Base-by-base conservation (phyloP, 2,329 filamentous ascomycete species). In the Dendrostoma leiphaemia region DNA sequence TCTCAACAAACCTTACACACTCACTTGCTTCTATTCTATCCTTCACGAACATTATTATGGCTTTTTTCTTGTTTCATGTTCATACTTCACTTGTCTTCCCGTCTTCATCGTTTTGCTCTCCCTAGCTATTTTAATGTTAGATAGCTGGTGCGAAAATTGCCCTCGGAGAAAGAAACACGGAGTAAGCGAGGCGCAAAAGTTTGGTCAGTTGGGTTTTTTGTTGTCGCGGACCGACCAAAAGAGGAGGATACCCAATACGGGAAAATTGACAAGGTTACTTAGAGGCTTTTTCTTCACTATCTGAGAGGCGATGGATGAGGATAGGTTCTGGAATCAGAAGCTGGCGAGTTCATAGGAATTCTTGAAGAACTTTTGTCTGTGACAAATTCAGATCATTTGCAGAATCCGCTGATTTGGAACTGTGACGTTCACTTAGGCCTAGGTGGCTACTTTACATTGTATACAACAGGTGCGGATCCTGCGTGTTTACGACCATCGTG, bases 201-300 rank as follows among this genome's bases (percentile, higher is more conserved):
- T 48, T 41, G 47, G 13, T 40, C 26, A 38, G 34, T 19, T 38
- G 37, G 24, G 21, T 32, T 10, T 40, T 24, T 48, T 37, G n/a
- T 34, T 51, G 23, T 31, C n/a, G 43, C n/a, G 31, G 38, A 37
- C 26, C 23, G 17, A 19, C 31, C 32, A 46, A 46, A 55, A 48
- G 53, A 51, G 50, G 49, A 56, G 38, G 46, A 54, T 54, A 54
- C 54, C 54, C 50, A 51, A 19, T 38, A 35, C 17, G 28, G 47
- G 43, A 32, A 34, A 19, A 53, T 13, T 40, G n/a, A 21, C 19
- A 13, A 15, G 35, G n/a, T 24, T 10, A 12, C 6, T n/a, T 21
- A n/a, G n/a, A n/a, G n/a, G n/a, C n/a, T n/a, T n/a, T n/a, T n/a
- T n/a, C n/a, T n/a, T n/a, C n/a, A n/a, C 13, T 13, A 2, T 26